Evolutionary conservation across 2,329 filamentous ascomycete genomes (phyloP), one percentile per base, ranked within the genome.

Genomic region (Madurella fahalii): DNA sequence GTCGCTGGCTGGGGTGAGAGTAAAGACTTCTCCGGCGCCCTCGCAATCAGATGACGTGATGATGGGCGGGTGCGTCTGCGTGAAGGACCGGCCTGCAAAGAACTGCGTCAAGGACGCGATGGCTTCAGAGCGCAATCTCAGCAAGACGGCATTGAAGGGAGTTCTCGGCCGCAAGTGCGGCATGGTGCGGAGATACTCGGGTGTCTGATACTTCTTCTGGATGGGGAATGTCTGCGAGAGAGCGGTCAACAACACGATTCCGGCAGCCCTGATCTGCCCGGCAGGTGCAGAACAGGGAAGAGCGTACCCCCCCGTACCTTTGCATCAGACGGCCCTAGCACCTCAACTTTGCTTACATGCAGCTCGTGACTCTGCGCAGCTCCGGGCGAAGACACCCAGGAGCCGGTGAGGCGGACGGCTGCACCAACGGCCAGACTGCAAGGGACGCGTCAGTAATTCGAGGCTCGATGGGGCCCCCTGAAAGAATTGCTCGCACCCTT

Each of bases 41-140:
- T 99, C 94, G 66, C 94, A 99, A 66, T 99, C 94, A 0, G 93
- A 96, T 0, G 93, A 96, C 1, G 94, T 97, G 65, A 99, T 89
- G 65, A 97, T 85, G 4, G 94, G 94, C 4, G 94, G 90, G 63
- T 97, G 93, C 8, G 89, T 90, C 72, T 97, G 88, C 55, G 89
- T 80, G 65, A 89, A 93, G 53, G 83, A 78, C 56, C 83, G 79
- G 25, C 76, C 72, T 45, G 81, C 79, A 72, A 97, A 96, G 72
- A 91, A 93, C 45, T 80, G 80, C 50, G 84, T 89, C 42, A 95
- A 70, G 45, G 85, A 80, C 47, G 85, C 82, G 59, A 91, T 87
- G 62, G 86, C 80, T 61, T 92, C 84, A 31, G 93, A 97, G 59
- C 94, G 84, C 57, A 97, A 80, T 45, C 90, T 86, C 46, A 96